Evolutionary conservation across 257 asterid genomes (phyloP).

Genomic region (Henckelia pumila): DNA sequence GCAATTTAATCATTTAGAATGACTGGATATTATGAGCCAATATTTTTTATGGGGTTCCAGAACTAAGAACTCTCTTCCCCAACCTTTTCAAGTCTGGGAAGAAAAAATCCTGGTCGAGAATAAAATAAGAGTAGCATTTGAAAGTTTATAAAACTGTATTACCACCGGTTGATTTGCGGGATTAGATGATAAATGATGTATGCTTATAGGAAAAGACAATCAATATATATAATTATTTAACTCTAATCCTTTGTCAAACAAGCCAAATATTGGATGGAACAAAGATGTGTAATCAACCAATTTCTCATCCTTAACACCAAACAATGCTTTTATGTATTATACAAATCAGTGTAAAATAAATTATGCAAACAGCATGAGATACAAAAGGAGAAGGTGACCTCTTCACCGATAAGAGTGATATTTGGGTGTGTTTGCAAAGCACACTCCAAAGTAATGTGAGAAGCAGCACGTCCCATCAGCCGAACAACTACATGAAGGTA

Average conservation of each 20-base stretch:
- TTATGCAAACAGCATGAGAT: not conserved
- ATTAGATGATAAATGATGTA: too few species aligned
- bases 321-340: too few species aligned
- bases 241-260: too few species aligned
- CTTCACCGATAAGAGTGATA: constrained; percentile 76
- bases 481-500: constrained; percentile 51
- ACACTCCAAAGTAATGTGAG: constrained; percentile 80
- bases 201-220: too few species aligned
- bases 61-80: not conserved
- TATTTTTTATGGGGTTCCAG: not conserved
- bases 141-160: too few species aligned
- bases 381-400: constrained; percentile 39
- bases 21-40: not conserved
- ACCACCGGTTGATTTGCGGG: too few species aligned
- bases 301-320: too few species aligned
- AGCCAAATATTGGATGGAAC: too few species aligned
- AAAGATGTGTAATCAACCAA: too few species aligned
- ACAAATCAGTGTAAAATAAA: not conserved
- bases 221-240: too few species aligned
- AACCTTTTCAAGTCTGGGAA: too few species aligned
- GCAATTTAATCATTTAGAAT: not conserved
- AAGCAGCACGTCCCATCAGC: constrained; percentile 84
- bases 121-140: not conserved
- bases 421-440: constrained; percentile 81
- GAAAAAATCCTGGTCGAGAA: too few species aligned